Conservation (phyloP, 208 protist genomes). For the Phytomonas serpens region DNA sequence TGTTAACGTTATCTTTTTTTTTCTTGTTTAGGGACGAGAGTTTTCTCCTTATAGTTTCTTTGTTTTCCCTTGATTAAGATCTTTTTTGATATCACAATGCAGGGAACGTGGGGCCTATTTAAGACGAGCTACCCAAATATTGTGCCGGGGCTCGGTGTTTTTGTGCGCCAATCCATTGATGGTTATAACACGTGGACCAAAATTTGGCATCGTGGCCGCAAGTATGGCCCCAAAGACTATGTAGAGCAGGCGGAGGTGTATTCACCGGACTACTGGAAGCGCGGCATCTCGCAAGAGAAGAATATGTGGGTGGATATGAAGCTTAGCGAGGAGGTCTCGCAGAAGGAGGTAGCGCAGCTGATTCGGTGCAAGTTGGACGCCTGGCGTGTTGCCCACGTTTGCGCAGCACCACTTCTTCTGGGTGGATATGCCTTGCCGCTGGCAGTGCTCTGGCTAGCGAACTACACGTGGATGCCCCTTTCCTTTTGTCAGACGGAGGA, state of each 20-base stretch:
- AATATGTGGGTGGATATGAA: slow-evolving; percentile 91
- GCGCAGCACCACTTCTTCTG: slow-evolving; percentile 32
- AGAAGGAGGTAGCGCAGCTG: slow-evolving; percentile 74
- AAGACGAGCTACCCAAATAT: slow-evolving; percentile 79
- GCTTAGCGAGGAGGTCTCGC: slow-evolving; percentile 77
- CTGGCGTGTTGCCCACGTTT: slow-evolving; percentile 71
- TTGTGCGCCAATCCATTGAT: slow-evolving; percentile 45
- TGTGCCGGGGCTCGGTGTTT: slow-evolving; percentile 44
- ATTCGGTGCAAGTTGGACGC: slow-evolving; percentile 82
- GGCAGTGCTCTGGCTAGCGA: slow-evolving; percentile 78
- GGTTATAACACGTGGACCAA: slow-evolving; percentile 67
- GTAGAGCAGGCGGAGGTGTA: slow-evolving; percentile 73
- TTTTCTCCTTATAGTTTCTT: not conserved
- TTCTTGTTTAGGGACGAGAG: not conserved
- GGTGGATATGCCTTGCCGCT: slow-evolving; percentile 78
- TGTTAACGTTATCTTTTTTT: not conserved
- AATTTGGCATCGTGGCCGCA: slow-evolving; percentile 75
- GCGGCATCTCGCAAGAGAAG: slow-evolving; percentile 74
- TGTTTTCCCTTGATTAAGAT: slow-evolving; percentile 4
- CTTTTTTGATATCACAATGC: slow-evolving; percentile 31
- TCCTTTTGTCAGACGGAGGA: slow-evolving; percentile 50
- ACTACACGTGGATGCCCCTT: slow-evolving; percentile 82
- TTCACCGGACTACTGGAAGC: slow-evolving; percentile 82
- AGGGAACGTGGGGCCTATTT: slow-evolving; percentile 67
- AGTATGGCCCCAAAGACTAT: slow-evolving; percentile 63